Evolutionary conservation across 257 asterid genomes (phyloP), one percentile per base, ranked within the genome.

Genomic region (Oldenlandia corymbosa): DNA sequence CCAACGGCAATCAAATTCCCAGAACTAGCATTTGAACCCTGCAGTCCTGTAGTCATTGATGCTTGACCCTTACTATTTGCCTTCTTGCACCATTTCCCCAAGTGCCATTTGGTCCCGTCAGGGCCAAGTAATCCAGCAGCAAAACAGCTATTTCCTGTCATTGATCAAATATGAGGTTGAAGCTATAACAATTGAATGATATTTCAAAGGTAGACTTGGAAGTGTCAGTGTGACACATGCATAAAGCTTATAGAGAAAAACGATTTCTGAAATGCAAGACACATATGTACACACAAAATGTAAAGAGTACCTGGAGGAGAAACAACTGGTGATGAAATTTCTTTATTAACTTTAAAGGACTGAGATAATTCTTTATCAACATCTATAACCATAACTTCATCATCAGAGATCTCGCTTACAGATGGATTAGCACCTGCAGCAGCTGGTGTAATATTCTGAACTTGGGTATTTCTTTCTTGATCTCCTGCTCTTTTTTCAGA

Each of bases 21-120:
- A 11, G 82, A 30, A 41, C 56, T 61, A 57, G 81, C 53, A 53
- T 63, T 75, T 70, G 87, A 76, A 41, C 84, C 78, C 57, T 73
- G 76, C 39, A 61, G 31, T 58, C 76, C 80, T 7, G 21, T n/a
- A 30, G 78, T 58, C 21, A 47, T 59, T 56, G 71, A 20, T 24
- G 68, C 43, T 21, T 81, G 69, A 71, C 79, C 84, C 64, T 80
- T 75, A 66, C 57, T 73, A 49, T 67, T 76, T 70, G 45, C 77
- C 76, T 75, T 85, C 81, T 85, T 93, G 84, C 97, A 87, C 99
- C 97, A 93, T 78, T 84, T 93, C 9, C 99, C 99, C 81, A 87
- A 77, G 78, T 84, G 92, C 93, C 91, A 76, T 64, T 80, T 82
- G 31, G 82, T 84, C 68, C 95, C 97, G 79, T 87, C 95, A 47